Base-by-base conservation (phyloP, 352 stramenopile genomes). In the Pythium coloratum region DNA sequence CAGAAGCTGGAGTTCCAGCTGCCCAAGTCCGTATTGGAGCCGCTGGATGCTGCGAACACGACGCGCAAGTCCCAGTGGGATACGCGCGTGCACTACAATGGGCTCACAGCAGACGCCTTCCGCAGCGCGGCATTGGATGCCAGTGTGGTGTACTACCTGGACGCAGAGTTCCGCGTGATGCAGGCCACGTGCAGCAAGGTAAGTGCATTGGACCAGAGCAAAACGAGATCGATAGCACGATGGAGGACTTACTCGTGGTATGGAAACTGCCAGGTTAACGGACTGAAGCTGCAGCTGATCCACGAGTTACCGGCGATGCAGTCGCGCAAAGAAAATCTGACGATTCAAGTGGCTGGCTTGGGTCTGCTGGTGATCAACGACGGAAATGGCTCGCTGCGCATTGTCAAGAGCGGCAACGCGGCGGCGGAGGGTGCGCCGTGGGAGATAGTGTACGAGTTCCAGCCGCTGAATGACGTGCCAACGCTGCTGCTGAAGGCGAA, bases 41-140 rank as follows among this genome's bases (percentile, higher is more conserved):
- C 83, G 47, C 70, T 94, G 13, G 73, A 78, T 20, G 75, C 76
- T 6, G 57, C 60, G 2, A 72, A 80, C 30, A 88, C 72, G 57
- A 67, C 86, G 64, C 77, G 80, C 62, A 92, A 91, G 57, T 78
- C 86, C 38, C 82, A 92, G 28, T 94, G 87, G 87, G 78, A 92
- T 36, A 73, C 83, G 12, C 83, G 85, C 20, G 74, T 89, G 55
- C 77, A 84, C 60, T 70, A 89, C 74, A 93, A 95, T 66, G 76
- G 73, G 6, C 72, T 95, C 38, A 64, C 70, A 3, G 55, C 66
- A 0, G 85, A 93, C 60, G 82, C 84, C 18, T 92, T 92, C 63
- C 62, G 77, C 47, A 74, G 75, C 54, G 70, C 75, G 8, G 76
- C 56, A 32, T 30, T 59, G 2, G 32, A 55, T 2, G 68, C 69